Percentiles rank a stretch among this genome's conserved stretches.
phyloP scores from a whole-genome alignment of 352 stramenopile species.

The Phytophthora ramorum region DNA sequence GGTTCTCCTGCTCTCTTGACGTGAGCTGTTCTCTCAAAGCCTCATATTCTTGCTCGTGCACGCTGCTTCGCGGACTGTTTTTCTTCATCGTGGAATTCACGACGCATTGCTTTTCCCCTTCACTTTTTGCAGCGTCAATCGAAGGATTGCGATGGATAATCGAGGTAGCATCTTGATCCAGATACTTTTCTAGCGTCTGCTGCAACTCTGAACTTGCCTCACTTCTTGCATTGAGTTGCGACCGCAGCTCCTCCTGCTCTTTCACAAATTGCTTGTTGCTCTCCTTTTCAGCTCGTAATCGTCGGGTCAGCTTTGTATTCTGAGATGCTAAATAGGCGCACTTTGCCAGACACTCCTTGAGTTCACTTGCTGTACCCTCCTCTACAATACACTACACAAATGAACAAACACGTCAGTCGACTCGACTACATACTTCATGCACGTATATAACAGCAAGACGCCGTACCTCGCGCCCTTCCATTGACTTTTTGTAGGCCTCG shows the following conservation, averaged over 20 bases:
- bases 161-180: constrained; percentile 8
- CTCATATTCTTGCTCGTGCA: constrained; percentile 7
- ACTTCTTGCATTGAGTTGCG: constrained; percentile 24
- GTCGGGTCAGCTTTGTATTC: constrained; percentile 37
- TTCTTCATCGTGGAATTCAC: neutral
- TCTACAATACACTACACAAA: constrained; percentile 1
- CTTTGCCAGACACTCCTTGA: constrained; percentile 31
- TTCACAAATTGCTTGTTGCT: constrained; percentile 27
- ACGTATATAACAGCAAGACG: neutral
- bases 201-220: constrained; percentile 29
- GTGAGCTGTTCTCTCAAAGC: constrained; percentile 32
- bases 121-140: neutral
- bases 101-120: neutral
- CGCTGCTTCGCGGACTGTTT: neutral
- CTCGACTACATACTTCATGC: neutral
- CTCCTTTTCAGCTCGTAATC: constrained; percentile 34
- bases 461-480: constrained; percentile 20
- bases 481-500: neutral
- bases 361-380: constrained; percentile 10
- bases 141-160: neutral
- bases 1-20: constrained; percentile 51
- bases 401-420: neutral
- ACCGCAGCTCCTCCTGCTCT: constrained; percentile 31
- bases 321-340: constrained; percentile 35
- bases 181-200: constrained; percentile 14